Conservation (phyloP, 192 early-diverging fungal genomes). For the Podila epicladia region DNA sequence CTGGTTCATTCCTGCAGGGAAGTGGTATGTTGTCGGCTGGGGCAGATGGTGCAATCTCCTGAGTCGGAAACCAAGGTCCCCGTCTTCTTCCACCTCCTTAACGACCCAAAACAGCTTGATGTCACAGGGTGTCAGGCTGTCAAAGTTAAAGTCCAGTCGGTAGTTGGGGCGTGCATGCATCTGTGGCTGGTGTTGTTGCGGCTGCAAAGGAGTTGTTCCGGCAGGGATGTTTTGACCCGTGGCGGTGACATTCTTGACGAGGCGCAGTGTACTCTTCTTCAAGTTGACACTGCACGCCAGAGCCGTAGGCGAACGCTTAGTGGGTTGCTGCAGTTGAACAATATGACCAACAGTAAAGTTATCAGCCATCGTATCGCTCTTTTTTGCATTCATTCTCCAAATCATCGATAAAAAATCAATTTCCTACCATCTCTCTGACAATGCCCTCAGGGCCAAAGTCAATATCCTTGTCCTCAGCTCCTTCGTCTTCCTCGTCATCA, state of each 20-base stretch:
- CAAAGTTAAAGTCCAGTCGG: constrained; percentile 42
- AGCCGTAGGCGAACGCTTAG: constrained; percentile 47
- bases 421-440: constrained; percentile 42
- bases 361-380: not conserved
- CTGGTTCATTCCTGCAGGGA: constrained; percentile 51
- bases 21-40: constrained; percentile 45
- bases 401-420: not conserved
- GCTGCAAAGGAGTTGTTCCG: constrained; percentile 22
- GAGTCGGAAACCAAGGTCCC: constrained; percentile 31
- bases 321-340: constrained; percentile 31
- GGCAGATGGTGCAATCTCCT: constrained; percentile 40
- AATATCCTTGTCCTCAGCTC: constrained; percentile 11
- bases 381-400: not conserved
- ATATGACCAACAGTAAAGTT: not conserved
- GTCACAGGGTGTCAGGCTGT: constrained; percentile 42
- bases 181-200: constrained; percentile 11
- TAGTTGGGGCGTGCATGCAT: constrained; percentile 25
- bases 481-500: constrained; percentile 12
- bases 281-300: constrained; percentile 43
- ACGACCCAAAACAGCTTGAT: constrained; percentile 47
- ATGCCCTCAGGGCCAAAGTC: constrained; percentile 32
- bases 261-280: constrained; percentile 40
- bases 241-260: constrained; percentile 41
- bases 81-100: constrained; percentile 45
- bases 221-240: constrained; percentile 28